phyloP scores from a whole-genome alignment of 768 basidiomycete species.

The Agrocybe praecox region DNA sequence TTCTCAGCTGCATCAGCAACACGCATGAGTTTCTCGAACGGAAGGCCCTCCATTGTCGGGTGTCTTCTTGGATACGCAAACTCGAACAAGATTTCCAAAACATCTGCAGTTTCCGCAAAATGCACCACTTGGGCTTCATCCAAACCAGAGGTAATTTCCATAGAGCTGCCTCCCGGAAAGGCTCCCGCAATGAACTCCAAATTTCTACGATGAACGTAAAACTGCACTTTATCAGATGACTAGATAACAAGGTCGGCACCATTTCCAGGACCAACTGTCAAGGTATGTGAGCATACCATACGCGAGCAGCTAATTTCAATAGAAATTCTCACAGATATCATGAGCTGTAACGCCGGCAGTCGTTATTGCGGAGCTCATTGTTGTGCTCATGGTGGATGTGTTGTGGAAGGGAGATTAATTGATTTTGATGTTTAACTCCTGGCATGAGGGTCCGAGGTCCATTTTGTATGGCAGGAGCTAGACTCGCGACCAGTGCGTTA shows the following conservation, averaged over 20 bases:
- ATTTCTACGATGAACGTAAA: neutral
- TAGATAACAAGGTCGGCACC: neutral
- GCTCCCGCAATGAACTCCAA: neutral
- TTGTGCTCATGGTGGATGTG: no score
- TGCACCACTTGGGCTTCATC: slow-evolving; percentile 18
- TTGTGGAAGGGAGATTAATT: no score
- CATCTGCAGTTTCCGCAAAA: slow-evolving; percentile 15
- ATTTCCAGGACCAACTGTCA: neutral
- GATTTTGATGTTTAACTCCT: no score
- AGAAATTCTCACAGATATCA: no score
- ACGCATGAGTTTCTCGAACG: slow-evolving; percentile 7
- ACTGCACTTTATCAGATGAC: neutral
- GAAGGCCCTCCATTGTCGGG: slow-evolving; percentile 9
- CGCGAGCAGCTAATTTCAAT: no score
- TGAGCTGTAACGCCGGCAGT: no score
- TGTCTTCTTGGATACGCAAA: slow-evolving; percentile 21
- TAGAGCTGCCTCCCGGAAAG: neutral
- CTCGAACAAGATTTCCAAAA: slow-evolving; percentile 23
- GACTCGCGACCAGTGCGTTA: no score
- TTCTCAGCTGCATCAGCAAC: slow-evolving; percentile 20
- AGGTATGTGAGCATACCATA: no score
- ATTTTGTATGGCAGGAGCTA: no score
- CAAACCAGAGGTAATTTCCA: neutral
- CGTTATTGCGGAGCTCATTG: no score
- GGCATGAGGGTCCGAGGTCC: no score